Conservation (phyloP, 805 yeast species). For the Helenozyma baotianmanensis region DNA sequence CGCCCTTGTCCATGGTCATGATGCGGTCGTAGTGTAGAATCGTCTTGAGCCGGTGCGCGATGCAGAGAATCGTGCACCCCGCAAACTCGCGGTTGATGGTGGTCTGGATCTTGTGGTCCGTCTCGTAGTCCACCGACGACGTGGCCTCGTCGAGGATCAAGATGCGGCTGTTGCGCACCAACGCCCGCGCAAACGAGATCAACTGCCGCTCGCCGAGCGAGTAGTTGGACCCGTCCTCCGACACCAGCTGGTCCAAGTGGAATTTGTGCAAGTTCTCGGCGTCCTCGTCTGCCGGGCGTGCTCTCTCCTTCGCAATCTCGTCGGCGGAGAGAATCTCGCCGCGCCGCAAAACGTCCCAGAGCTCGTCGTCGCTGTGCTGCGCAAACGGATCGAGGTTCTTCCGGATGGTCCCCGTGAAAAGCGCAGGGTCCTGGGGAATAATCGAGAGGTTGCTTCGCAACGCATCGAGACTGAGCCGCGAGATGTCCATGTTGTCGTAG, state of each 20-base stretch:
- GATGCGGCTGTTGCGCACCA: slow-evolving; percentile 58
- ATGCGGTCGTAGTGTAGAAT: slow-evolving; percentile 56
- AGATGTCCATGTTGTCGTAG: slow-evolving; percentile 15
- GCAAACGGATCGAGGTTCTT: slow-evolving; percentile 18
- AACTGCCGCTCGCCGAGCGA: slow-evolving; percentile 71
- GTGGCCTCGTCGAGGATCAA: slow-evolving; percentile 75
- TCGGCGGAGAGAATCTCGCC: slow-evolving; percentile 2
- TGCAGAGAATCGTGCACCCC: slow-evolving; percentile 63
- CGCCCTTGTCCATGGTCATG: slow-evolving; percentile 57
- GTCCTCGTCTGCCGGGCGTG: too few relatives aligned
- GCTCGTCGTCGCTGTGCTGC: slow-evolving; percentile 7
- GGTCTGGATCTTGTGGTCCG: slow-evolving; percentile 60
- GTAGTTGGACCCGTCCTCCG: slow-evolving; percentile 66
- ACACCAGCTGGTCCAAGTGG: slow-evolving; percentile 55
- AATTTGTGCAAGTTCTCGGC: slow-evolving; percentile 42
- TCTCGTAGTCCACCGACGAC: slow-evolving; percentile 68
- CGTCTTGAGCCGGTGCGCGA: slow-evolving; percentile 67
- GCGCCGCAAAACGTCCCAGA: slow-evolving; percentile 14
- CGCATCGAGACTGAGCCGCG: slow-evolving; percentile 9
- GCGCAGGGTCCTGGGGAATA: slow-evolving; percentile 19
- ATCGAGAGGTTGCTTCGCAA: slow-evolving; percentile 13
- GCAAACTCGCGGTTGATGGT: slow-evolving; percentile 57
- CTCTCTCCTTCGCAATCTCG: slow-evolving; percentile 1
- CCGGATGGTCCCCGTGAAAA: slow-evolving; percentile 15
- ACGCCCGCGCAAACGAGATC: slow-evolving; percentile 65